Conservation (phyloP, 2,329 filamentous ascomycete genomes). For the Colletotrichum neosansevieriae region DNA sequence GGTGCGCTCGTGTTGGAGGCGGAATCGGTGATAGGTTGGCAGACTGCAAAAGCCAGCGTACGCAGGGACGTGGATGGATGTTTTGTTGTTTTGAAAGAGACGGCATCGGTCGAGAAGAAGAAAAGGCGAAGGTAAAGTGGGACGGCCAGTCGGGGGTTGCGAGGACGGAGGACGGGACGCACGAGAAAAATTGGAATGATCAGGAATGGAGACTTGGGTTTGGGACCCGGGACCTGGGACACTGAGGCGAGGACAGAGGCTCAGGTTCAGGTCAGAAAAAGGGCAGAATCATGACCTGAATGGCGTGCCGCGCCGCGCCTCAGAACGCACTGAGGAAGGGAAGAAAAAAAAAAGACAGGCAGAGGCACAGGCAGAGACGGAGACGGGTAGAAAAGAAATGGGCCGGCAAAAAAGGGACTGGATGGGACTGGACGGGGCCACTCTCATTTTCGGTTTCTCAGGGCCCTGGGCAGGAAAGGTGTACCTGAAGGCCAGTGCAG, state of each 20-base stretch:
- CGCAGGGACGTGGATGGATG: background rate
- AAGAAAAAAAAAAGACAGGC: background rate
- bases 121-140: slow-evolving; percentile 2
- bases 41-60: background rate
- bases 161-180: slow-evolving; percentile 22
- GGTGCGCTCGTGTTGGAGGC: slow-evolving; percentile 9
- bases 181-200: slow-evolving; percentile 34
- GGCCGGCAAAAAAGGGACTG: slow-evolving; percentile 24
- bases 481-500: slow-evolving; percentile 10
- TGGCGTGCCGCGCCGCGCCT: slow-evolving; percentile 11
- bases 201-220: slow-evolving; percentile 7
- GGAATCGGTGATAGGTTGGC: slow-evolving; percentile 6
- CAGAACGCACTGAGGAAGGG: slow-evolving; percentile 24
- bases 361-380: slow-evolving; percentile 10
- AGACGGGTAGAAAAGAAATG: slow-evolving; percentile 23
- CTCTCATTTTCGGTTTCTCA: background rate
- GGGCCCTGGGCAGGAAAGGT: background rate
- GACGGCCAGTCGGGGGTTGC: slow-evolving; percentile 6
- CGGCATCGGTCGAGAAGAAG: slow-evolving; percentile 18
- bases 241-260: slow-evolving; percentile 4
- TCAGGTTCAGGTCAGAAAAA: slow-evolving; percentile 16
- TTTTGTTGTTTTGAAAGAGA: slow-evolving; percentile 2
- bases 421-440: slow-evolving; percentile 3
- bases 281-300: slow-evolving; percentile 18
- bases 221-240: background rate